These are phyloP conservation scores for Terana coerulea DNA, from an alignment of 768 basidiomycete species.

Conservation along the genomic window DNA sequence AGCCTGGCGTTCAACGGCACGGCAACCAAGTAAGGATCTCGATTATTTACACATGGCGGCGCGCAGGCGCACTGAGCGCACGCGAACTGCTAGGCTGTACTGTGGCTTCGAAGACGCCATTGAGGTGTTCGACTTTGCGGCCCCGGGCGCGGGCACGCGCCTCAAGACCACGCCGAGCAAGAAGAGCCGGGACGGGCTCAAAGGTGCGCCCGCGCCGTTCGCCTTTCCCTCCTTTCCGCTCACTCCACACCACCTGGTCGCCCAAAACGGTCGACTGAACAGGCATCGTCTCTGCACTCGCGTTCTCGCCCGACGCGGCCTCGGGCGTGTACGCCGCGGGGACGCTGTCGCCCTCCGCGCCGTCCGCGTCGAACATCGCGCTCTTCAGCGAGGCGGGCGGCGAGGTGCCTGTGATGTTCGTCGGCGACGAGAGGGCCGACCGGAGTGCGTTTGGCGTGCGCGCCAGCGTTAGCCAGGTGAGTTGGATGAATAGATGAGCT, in stretches of 20 bases:
- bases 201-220: constrained; percentile 46
- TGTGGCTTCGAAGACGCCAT: constrained; percentile 86
- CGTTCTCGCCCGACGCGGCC: constrained; percentile 61
- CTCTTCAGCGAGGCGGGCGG: constrained; percentile 61
- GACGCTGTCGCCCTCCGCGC: constrained; percentile 50
- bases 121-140: constrained; percentile 75
- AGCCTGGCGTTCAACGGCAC: constrained; percentile 73
- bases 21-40: constrained; percentile 53
- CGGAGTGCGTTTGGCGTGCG: constrained; percentile 24
- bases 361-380: constrained; percentile 50
- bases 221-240: background rate
- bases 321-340: constrained; percentile 77
- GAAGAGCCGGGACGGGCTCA: constrained; percentile 81
- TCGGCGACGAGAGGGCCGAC: constrained; percentile 51
- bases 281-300: constrained; percentile 86
- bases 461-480: constrained; percentile 55
- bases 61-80: constrained; percentile 7
- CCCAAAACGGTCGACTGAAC: background rate
- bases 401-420: constrained; percentile 51
- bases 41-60: background rate
- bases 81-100: constrained; percentile 54
- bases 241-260: background rate
- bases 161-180: constrained; percentile 67
- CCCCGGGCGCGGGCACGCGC: constrained; percentile 72
- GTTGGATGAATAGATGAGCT: background rate